These are phyloP conservation scores for Suillus sp. DNA, from an alignment of 768 basidiomycete genomes.

Conservation along the genomic window DNA sequence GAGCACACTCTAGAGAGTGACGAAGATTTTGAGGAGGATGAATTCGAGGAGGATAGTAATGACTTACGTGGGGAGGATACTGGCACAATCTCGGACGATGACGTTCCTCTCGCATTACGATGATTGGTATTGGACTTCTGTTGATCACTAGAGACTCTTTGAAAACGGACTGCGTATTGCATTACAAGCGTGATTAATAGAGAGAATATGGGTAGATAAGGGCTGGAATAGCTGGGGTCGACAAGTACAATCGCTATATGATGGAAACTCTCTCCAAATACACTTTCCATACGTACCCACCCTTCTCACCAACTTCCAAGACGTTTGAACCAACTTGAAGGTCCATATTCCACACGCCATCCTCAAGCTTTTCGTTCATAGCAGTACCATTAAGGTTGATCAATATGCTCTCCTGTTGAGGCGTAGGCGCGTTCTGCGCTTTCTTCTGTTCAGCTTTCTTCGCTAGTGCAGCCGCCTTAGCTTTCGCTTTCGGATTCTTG, in stretches of 20 bases:
- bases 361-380: constrained; percentile 47
- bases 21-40: constrained; percentile 35
- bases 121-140: constrained; percentile 14
- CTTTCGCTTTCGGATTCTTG: constrained; percentile 37
- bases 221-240: background rate
- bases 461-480: constrained; percentile 33
- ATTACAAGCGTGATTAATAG: constrained; percentile 8
- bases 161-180: constrained; percentile 5
- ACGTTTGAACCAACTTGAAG: constrained; percentile 60
- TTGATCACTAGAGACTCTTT: background rate
- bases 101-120: constrained; percentile 22
- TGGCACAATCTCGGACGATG: constrained; percentile 21
- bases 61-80: constrained; percentile 2
- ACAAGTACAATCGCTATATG: constrained; percentile 19
- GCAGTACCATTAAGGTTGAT: constrained; percentile 63
- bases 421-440: constrained; percentile 42
- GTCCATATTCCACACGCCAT: constrained; percentile 63
- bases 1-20: constrained; percentile 51
- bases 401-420: constrained; percentile 51
- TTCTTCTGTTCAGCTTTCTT: constrained; percentile 47
- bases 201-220: background rate
- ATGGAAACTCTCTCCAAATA: constrained; percentile 52
- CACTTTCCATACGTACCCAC: constrained; percentile 70
- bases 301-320: constrained; percentile 74
- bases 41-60: background rate